Conservation (phyloP, 2,329 filamentous ascomycete species). For the Seiridium cupressi region DNA sequence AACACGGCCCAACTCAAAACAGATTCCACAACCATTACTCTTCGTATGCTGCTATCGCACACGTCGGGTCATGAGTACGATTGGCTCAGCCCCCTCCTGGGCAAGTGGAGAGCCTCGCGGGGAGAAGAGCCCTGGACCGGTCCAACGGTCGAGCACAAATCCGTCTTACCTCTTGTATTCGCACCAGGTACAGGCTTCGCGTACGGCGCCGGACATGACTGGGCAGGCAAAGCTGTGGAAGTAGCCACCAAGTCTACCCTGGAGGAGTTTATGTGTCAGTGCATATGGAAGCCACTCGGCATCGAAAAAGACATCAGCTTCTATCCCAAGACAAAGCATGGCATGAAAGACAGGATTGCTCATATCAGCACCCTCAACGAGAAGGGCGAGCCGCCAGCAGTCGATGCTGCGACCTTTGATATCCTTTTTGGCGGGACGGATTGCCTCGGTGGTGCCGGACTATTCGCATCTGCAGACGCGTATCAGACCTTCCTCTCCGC, state of each 20-base stretch:
- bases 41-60: slow-evolving; percentile 50
- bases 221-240: slow-evolving; percentile 19
- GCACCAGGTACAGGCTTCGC: slow-evolving; percentile 16
- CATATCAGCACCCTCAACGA: slow-evolving; percentile 17
- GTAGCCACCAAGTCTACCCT: slow-evolving; percentile 11
- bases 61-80: slow-evolving; percentile 47
- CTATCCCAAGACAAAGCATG: slow-evolving; percentile 15
- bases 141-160: slow-evolving; percentile 16
- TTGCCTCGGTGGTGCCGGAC: slow-evolving; percentile 21
- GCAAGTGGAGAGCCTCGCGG: slow-evolving; percentile 23
- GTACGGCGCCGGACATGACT: slow-evolving; percentile 20
- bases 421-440: slow-evolving; percentile 14
- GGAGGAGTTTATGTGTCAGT: slow-evolving; percentile 18
- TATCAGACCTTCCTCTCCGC: slow-evolving; percentile 24
- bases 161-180: slow-evolving; percentile 16
- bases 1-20: slow-evolving; percentile 34
- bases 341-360: slow-evolving; percentile 19
- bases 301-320: slow-evolving; percentile 18
- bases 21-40: slow-evolving; percentile 38
- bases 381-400: slow-evolving; percentile 17
- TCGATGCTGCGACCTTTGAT: slow-evolving; percentile 16
- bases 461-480: slow-evolving; percentile 15
- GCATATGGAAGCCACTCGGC: slow-evolving; percentile 20
- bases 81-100: slow-evolving; percentile 31
- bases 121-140: slow-evolving; percentile 17